Evolutionary conservation across 2,329 filamentous ascomycete species (phyloP), one percentile per base, ranked within the genome.

Genomic region (Alternaria incomplexa): DNA sequence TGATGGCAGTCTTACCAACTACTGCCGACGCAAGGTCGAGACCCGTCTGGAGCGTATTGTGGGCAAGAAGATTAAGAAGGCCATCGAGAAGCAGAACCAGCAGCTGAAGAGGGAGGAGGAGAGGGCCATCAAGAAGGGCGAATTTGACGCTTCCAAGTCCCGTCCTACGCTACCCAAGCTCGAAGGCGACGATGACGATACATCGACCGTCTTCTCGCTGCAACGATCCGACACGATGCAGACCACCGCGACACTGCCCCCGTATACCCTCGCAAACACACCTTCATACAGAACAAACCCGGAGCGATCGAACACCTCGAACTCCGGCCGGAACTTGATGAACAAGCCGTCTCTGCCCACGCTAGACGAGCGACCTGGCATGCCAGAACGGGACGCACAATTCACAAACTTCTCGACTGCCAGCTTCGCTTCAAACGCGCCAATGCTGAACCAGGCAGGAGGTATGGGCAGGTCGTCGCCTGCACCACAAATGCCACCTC

Each of bases 21-120:
- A 97, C 82, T 98, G 96, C 78, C 91, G 92, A 65, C 90, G 93
- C 48, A 98, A 98, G 83, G 90, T 97, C 77, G 96, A 97, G 81
- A 90, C 88, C 73, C 86, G 93, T 69, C 85, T 99, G 69, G 91
- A 91, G 75, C 89, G 89, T 70, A 96, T 98, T 68, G 94, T 98
- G 5, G 89, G 89, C 58, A 87, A 85, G 73, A 97, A 96, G 81
- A 92, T 97, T 73, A 93, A 96, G 81, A 94, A 93, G 79, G 95
- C 93, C 0, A 82, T 98, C 25, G 91, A 90, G 55, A 93, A 93
- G 72, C 91, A 96, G 56, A 89, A 89, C 58, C 81, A 80, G 57
- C 79, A 84, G 77, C 78, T 81, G 78, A 77, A 82, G 52, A 72
- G 70, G 51, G 75, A 77, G 23, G 76, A 79, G 85, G 71, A 83